Conservation (phyloP, 2,329 filamentous ascomycete species). For the Lecanoromycetidae sp. region DNA sequence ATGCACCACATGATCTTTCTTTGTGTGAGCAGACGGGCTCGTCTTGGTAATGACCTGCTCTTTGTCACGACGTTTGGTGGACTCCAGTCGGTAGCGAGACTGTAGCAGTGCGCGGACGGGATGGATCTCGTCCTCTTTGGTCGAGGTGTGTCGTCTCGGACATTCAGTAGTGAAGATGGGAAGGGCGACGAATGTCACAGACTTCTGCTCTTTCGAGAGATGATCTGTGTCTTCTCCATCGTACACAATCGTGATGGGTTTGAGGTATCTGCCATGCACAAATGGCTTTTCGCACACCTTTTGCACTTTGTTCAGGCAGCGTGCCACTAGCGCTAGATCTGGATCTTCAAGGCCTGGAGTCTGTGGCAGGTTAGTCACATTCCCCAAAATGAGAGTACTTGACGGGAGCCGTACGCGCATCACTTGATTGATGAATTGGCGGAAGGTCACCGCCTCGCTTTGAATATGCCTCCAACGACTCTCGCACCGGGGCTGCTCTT, state of each 20-base stretch:
- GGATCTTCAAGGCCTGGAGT: slow-evolving; percentile 4
- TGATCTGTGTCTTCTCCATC: slow-evolving; percentile 2
- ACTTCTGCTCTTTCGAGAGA: neutral
- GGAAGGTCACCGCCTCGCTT: slow-evolving; percentile 1
- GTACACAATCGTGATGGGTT: slow-evolving; percentile 1
- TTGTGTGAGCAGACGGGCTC: too few relatives aligned
- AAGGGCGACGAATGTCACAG: slow-evolving; percentile 1
- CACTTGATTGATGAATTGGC: neutral
- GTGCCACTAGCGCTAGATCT: slow-evolving; percentile 3
- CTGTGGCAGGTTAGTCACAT: too few relatives aligned
- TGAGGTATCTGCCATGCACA: slow-evolving; percentile 4
- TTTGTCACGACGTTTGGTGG: slow-evolving; percentile 6
- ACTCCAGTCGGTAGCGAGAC: slow-evolving; percentile 4
- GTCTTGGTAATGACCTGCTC: slow-evolving; percentile 7
- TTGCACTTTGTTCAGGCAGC: slow-evolving; percentile 1
- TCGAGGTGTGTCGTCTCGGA: neutral
- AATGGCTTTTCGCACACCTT: slow-evolving; percentile 4
- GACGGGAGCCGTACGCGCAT: too few relatives aligned
- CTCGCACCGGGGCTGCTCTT: slow-evolving; percentile 1
- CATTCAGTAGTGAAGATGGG: slow-evolving; percentile 1
- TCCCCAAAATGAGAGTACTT: too few relatives aligned
- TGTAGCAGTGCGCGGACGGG: slow-evolving; percentile 6
- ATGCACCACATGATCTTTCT: slow-evolving; percentile 2
- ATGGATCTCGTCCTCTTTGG: slow-evolving; percentile 1
- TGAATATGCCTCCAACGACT: slow-evolving; percentile 5